phyloP scores from a whole-genome alignment of 768 basidiomycete species.

The Lactarius akahatsu region DNA sequence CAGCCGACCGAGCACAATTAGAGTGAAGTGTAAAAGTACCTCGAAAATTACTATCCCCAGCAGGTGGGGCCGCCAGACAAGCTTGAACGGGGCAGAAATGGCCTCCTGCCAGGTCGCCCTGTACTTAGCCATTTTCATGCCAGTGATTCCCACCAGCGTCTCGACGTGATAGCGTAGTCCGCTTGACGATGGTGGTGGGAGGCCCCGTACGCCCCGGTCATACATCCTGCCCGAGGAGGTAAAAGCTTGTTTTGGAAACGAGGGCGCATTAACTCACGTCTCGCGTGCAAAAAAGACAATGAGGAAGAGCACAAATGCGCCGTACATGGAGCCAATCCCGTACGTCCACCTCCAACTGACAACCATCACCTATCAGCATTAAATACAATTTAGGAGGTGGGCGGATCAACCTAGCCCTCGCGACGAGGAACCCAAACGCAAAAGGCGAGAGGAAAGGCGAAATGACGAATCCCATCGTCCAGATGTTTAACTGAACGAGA shows the following conservation, averaged over 20 bases:
- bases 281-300: conserved; percentile 64
- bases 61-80: conserved; percentile 65
- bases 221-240: conserved; percentile 48
- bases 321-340: conserved; percentile 62
- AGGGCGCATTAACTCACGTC: conserved; percentile 44
- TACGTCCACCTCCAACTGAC: conserved; percentile 64
- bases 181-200: conserved; percentile 30
- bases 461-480: conserved; percentile 73
- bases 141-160: conserved; percentile 63
- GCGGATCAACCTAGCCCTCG: conserved; percentile 42
- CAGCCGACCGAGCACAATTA: not conserved
- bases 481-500: conserved; percentile 54
- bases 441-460: conserved; percentile 66
- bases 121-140: conserved; percentile 55
- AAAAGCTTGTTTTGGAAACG: not conserved
- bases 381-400: not conserved
- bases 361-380: not conserved
- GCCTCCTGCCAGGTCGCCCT: conserved; percentile 50
- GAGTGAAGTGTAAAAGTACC: conserved; percentile 32
- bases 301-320: conserved; percentile 50
- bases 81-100: conserved; percentile 46
- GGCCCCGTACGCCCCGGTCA: conserved; percentile 50
- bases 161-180: conserved; percentile 54
- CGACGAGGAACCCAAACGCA: conserved; percentile 66
- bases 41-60: conserved; percentile 46